Base-by-base conservation (phyloP, 1,139 yeast genomes). In the Saccharomyces hybrid region DNA sequence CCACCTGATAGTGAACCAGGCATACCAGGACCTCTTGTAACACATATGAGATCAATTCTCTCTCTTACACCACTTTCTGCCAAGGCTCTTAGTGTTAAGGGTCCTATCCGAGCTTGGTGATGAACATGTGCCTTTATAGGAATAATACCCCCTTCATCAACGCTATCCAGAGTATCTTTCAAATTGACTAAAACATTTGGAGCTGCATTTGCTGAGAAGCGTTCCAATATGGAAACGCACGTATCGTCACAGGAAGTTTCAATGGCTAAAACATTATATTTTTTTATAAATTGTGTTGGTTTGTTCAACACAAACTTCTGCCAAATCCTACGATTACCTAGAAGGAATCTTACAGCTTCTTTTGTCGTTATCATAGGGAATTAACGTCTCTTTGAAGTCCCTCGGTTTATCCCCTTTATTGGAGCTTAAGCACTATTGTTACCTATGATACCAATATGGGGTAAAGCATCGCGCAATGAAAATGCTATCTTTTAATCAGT, bases 11-110 rank as follows among this genome's bases (percentile, higher is more conserved):
- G 73, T 0, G 96, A 86, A 0, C 97, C 97, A 14, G 84, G 80
- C 97, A 95, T 90, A 0, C 99, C 99, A 0, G 99, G 99, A 0
- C 99, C 99, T 61, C 96, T 74, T 0, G 99, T 93, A 8, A 86
- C 96, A 68, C 96, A 87, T 2, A 93, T 78, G 48, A 93, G 67
- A 66, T 88, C 96, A 0, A 95, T 90, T 0, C 79, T 78, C 5
- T 66, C 44, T 1, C 66, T 59, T 9, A 81, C 62, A 2, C 79
- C 63, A 16, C 70, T 62, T 27, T 69, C 44, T 1, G 66, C 59
- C 13, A 82, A 62, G 1, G 79, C 63, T 14, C 70, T 62, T 27
- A 69, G 57, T 0, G 82, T 79, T 23, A 81, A 64, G 0, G 69
- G 64, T 0, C 84, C 83, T 16, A 91, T 70, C 19, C 74, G 71